Evolutionary conservation across 2,329 filamentous ascomycete species (phyloP), one percentile per base, ranked within the genome.

Genomic region (Cladophialophora bantiana): DNA sequence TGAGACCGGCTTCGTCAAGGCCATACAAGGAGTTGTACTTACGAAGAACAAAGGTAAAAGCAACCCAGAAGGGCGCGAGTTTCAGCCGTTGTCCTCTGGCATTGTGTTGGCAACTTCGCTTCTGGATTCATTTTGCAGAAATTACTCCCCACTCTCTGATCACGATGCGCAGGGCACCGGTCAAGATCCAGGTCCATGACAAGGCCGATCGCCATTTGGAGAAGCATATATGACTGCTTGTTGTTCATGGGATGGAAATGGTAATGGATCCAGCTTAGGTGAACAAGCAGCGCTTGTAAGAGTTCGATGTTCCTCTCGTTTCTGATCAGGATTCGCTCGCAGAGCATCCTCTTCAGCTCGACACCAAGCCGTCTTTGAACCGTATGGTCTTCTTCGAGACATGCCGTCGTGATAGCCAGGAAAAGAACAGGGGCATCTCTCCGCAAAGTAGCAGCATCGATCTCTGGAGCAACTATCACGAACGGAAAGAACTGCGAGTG

Each of bases 111-210:
- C 34, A 59, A 45, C n/a, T 53, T 61, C 18, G 9, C 34, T 18
- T 61, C 18, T 13, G 45, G 35, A 12, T 40, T n/a, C 13, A 48
- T 26, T 12, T n/a, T 18, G 35, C 62, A 64, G 34, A 54, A 13
- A 18, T 42, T n/a, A 38, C 62, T 60, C 4, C 53, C 62, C 15
- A 65, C 50, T 50, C 55, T 65, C 48, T 65, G 62, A 59, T 65
- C 62, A 10, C 62, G 62, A 53, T 65, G 62, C 9, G 55, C 55
- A 9, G 62, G 62, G 34, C 62, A 65, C 31, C 62, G 36, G 62
- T 65, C 62, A 10, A 65, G 62, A 18, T 65, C 55, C 50, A 65
- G 62, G 56, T 65, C 62, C 18, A 53, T 65, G 45, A 65, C 56
- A n/a, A 65, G 55, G 20, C 54, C 62, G 35, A 54, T 15, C 13